Evolutionary conservation across 2,329 filamentous ascomycete species (phyloP).

Genomic region (Ilyonectria destructans): DNA sequence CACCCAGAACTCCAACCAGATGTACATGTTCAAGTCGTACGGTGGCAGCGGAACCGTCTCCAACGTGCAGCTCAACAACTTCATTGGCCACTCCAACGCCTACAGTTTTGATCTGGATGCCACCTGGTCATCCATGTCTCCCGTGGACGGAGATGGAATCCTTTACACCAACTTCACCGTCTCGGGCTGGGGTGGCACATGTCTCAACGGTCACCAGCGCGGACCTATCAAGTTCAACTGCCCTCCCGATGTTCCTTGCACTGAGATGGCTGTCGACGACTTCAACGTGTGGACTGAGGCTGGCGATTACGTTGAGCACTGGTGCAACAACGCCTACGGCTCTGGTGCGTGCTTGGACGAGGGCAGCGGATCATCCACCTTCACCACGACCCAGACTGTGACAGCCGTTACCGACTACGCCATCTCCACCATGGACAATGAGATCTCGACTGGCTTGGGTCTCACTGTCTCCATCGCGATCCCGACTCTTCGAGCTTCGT

Average conservation of each 20-base stretch:
- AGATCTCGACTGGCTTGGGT: constrained; percentile 35
- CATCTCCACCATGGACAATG: constrained; percentile 38
- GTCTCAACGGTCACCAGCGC: constrained; percentile 36
- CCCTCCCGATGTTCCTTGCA: constrained; percentile 37
- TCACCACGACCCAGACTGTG: constrained; percentile 39
- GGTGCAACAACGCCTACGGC: constrained; percentile 42
- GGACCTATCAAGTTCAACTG: constrained; percentile 46
- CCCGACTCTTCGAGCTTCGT: constrained; percentile 34
- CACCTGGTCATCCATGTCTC: constrained; percentile 40
- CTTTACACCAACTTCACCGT: constrained; percentile 43
- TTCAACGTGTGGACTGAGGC: constrained; percentile 38
- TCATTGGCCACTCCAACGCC: constrained; percentile 43
- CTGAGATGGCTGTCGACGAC: constrained; percentile 40
- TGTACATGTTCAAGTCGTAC: constrained; percentile 47
- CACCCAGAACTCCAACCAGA: constrained; percentile 42
- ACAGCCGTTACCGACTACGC: constrained; percentile 25
- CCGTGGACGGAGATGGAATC: constrained; percentile 34
- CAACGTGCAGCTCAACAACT: constrained; percentile 42
- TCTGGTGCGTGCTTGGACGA: constrained; percentile 37
- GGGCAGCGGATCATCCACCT: constrained; percentile 25
- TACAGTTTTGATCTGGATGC: constrained; percentile 42
- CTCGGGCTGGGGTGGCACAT: constrained; percentile 43
- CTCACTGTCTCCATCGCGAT: constrained; percentile 38
- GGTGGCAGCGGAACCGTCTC: constrained; percentile 41
- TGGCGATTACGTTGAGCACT: constrained; percentile 35